phyloP scores from a whole-genome alignment of 2,329 filamentous ascomycete species.

The Epichloe hybrida region DNA sequence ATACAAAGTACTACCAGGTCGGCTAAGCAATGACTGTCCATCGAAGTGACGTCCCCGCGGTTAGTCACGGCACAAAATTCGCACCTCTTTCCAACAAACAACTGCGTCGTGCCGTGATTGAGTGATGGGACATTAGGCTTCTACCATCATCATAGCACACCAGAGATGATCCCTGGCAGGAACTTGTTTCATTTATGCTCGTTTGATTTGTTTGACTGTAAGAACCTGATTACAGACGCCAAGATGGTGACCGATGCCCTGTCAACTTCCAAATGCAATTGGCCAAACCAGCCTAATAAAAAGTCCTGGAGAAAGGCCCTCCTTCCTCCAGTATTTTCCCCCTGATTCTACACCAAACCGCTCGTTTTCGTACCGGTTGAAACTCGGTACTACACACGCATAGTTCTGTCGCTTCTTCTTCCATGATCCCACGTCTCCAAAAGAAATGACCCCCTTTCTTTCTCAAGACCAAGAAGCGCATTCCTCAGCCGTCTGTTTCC shows the following conservation, averaged over 20 bases:
- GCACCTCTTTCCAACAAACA: too few relatives aligned
- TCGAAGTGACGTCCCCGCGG: too few relatives aligned
- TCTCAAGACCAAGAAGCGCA: not conserved
- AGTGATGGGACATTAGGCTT: too few relatives aligned
- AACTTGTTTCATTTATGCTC: constrained; percentile 22
- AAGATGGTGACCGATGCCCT: constrained; percentile 48
- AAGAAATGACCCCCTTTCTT: not conserved
- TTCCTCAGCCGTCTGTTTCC: not conserved
- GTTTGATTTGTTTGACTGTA: constrained; percentile 42
- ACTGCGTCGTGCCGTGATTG: too few relatives aligned
- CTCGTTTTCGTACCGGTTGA: constrained; percentile 4
- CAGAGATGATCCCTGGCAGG: constrained; percentile 10
- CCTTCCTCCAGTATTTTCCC: constrained; percentile 13
- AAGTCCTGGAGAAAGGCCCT: constrained; percentile 23
- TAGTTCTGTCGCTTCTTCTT: constrained; percentile 5
- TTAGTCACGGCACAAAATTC: too few relatives aligned
- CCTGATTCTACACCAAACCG: constrained; percentile 26
- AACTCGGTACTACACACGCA: constrained; percentile 1
- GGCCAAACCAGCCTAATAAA: constrained; percentile 41
- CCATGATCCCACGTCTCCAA: not conserved
- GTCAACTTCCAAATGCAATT: constrained; percentile 54
- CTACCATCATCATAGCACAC: constrained; percentile 18
- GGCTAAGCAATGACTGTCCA: not conserved
- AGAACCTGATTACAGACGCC: constrained; percentile 55
- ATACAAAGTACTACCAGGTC: not conserved